Base-by-base conservation (phyloP, 2,329 filamentous ascomycete genomes). In the Aspergillus persii region DNA sequence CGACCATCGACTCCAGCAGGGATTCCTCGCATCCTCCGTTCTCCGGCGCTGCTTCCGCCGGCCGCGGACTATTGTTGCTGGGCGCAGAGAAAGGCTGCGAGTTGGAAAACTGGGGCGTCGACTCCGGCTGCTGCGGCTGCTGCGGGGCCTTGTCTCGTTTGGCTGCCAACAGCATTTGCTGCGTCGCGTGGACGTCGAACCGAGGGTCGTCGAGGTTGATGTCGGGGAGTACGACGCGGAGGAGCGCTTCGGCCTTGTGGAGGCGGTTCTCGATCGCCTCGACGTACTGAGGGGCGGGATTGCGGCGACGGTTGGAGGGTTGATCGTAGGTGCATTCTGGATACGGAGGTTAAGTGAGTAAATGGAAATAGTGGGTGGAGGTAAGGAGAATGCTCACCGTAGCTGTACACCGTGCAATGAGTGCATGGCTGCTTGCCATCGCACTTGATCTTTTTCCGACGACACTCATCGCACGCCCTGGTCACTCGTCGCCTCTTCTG, bases 361-460 rank as follows among this genome's bases (percentile, higher is more conserved):
- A n/a, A 15, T 54, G 12, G 39, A 15, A 41, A 41, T 15, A n/a
- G 12, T 36, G 9, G 29, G 12, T 41, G 15, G 12, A 6, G 6
- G n/a, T 6, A n/a, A 46, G 12, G 11, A 12, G 31, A 44, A 30
- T 9, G 33, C 83, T 72, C 83, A 97, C 95, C 94, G 81, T 99
- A 99, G 74, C 92, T 97, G 77, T 99, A 99, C 53, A 98, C 92
- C 9, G 93, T 96, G 76, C 95, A 99, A 76, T 98, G 95, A 0
- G 93, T 97, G 77, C 91, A 95, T 8, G 91, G 91, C 73, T 93
- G 90, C 75, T 92, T 92, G 66, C 90, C 90, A 73, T 93, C 90
- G 68, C 90, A 94, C 74, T 93, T 94, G 70, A 94, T 94, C 76
- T 94, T 94, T 75, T 94, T 94, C 66, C 90, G 84, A 58, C 90